A percentile compares a stretch with the other conserved stretches of the same genome.
Conservation (phyloP, 2,329 filamentous ascomycete genomes). For the Apiospora sp. region DNA sequence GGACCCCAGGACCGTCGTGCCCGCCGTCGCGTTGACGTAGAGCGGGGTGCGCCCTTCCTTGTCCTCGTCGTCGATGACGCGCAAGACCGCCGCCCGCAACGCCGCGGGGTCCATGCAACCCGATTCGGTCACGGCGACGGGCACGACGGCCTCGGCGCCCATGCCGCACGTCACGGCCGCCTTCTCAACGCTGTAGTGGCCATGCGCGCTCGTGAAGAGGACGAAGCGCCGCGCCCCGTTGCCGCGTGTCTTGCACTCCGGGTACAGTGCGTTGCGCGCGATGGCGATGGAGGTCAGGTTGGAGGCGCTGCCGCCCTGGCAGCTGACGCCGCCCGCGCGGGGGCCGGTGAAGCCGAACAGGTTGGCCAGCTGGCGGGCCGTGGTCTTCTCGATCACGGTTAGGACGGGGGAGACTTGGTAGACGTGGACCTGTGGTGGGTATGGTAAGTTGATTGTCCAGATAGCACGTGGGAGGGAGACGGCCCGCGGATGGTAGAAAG, state of each 20-base stretch:
- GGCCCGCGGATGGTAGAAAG: neutral
- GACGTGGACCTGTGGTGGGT: slow-evolving; percentile 72
- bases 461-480: neutral
- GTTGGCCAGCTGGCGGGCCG: slow-evolving; percentile 73
- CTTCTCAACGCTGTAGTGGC: slow-evolving; percentile 95
- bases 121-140: slow-evolving; percentile 74
- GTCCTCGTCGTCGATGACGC: slow-evolving; percentile 56
- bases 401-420: slow-evolving; percentile 93
- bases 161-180: slow-evolving; percentile 91
- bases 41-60: slow-evolving; percentile 79
- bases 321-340: slow-evolving; percentile 65
- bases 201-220: slow-evolving; percentile 87
- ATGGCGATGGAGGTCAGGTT: slow-evolving; percentile 76
- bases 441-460: neutral
- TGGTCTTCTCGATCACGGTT: slow-evolving; percentile 86
- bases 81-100: slow-evolving; percentile 68
- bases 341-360: slow-evolving; percentile 80
- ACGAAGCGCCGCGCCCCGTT: slow-evolving; percentile 74
- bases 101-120: slow-evolving; percentile 76
- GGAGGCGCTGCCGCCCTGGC: slow-evolving; percentile 73
- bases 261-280: slow-evolving; percentile 85
- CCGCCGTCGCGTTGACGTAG: slow-evolving; percentile 94
- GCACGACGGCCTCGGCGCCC: slow-evolving; percentile 75
- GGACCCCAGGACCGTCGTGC: slow-evolving; percentile 90
- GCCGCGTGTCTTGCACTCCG: slow-evolving; percentile 76